phyloP scores from a whole-genome alignment of 1,284 basidiomycete species.

The Anthracocystis walkeri region DNA sequence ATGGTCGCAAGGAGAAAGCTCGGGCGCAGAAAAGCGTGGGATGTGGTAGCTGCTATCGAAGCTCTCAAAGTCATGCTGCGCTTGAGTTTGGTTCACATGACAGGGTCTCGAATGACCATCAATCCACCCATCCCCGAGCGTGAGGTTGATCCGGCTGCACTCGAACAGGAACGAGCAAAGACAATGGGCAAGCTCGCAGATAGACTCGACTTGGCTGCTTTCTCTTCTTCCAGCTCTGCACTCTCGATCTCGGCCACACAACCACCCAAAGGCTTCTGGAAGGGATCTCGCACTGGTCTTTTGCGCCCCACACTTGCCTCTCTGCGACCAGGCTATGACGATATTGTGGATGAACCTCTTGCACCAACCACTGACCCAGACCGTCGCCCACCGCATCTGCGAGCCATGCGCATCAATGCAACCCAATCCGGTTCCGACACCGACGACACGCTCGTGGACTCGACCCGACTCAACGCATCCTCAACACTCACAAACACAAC shows the following conservation, averaged over 20 bases:
- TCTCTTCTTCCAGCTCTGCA: slow-evolving; percentile 4
- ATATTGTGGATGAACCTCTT: slow-evolving; percentile 6
- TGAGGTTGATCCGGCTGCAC: slow-evolving; percentile 65
- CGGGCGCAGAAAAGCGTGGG: slow-evolving; percentile 65
- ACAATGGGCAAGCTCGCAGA: slow-evolving; percentile 38
- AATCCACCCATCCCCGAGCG: slow-evolving; percentile 69
- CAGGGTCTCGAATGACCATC: slow-evolving; percentile 66
- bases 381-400: slow-evolving; percentile 36
- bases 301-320: slow-evolving; percentile 59
- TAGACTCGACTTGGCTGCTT: slow-evolving; percentile 31
- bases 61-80: slow-evolving; percentile 69
- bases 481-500: slow-evolving; percentile 14
- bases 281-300: slow-evolving; percentile 58
- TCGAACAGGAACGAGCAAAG: slow-evolving; percentile 54
- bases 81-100: slow-evolving; percentile 68
- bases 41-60: slow-evolving; percentile 70
- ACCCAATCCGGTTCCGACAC: slow-evolving; percentile 53
- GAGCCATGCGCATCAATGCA: slow-evolving; percentile 39
- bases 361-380: slow-evolving; percentile 14
- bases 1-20: slow-evolving; percentile 69
- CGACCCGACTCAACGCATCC: slow-evolving; percentile 34
- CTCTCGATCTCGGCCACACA: slow-evolving; percentile 4
- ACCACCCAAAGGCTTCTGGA: slow-evolving; percentile 54
- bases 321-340: slow-evolving; percentile 46
- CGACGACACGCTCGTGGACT: slow-evolving; percentile 61